A percentile compares a stretch with the other conserved stretches of the same genome.
phyloP scores from a whole-genome alignment of 139 green algal genomes.

The Picochlorum sp. region DNA sequence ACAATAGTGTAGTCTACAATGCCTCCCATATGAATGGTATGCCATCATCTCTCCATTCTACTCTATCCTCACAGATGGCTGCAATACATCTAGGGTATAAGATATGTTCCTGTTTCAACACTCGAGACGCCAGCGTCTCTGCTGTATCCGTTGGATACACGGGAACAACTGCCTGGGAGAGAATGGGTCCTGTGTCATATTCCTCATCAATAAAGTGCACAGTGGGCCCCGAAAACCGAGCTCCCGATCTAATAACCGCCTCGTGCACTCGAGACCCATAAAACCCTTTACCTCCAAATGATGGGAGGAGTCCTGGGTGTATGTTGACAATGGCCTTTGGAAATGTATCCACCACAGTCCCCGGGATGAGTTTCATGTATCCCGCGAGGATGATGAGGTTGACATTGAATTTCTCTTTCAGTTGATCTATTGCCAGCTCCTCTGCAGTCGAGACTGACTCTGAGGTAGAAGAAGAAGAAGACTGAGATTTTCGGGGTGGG shows the following conservation, averaged over 20 bases:
- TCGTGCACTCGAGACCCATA: constrained; percentile 88
- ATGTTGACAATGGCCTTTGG: constrained; percentile 92
- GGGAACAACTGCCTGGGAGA: constrained; percentile 81
- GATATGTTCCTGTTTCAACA: constrained; percentile 80
- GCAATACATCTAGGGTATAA: constrained; percentile 84
- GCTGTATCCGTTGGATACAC: constrained; percentile 76
- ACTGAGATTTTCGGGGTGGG: neutral
- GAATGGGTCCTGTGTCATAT: constrained; percentile 92
- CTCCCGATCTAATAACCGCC: constrained; percentile 82
- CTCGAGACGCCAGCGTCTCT: constrained; percentile 63
- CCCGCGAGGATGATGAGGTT: constrained; percentile 87
- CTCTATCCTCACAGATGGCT: constrained; percentile 77
- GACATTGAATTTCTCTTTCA: constrained; percentile 15
- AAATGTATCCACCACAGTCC: constrained; percentile 64
- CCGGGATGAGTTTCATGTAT: constrained; percentile 90
- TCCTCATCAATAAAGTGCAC: constrained; percentile 98
- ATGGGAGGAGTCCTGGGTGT: constrained; percentile 90
- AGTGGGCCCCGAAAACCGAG: constrained; percentile 79
- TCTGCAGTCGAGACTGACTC: constrained; percentile 5
- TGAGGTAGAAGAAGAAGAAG: neutral
- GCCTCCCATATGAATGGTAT: constrained; percentile 58
- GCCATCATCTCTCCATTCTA: constrained; percentile 85
- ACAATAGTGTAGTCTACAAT: neutral
- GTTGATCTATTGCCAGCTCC: no score
- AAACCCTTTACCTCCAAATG: constrained; percentile 92